Percentiles rank a stretch among this genome's conserved stretches.
phyloP scores from a whole-genome alignment of 805 yeast species.

The Tetrapisispora pingtungensis region DNA sequence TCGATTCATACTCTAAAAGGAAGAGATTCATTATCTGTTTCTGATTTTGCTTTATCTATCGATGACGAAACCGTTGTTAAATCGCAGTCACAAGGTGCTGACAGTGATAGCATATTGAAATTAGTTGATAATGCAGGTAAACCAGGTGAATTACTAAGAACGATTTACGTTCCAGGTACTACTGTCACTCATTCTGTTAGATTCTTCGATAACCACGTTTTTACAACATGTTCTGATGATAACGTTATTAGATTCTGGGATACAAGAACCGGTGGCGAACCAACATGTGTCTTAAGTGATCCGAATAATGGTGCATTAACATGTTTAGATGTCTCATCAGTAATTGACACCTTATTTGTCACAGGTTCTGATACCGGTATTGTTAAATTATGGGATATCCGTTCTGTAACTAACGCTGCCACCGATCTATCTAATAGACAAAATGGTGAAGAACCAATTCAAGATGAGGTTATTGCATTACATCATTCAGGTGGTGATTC shows the following conservation, averaged over 20 bases:
- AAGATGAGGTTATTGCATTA: conserved; percentile 19
- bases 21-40: conserved; percentile 15
- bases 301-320: conserved; percentile 23
- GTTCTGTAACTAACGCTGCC: conserved; percentile 22
- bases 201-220: conserved; percentile 25
- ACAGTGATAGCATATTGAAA: conserved; percentile 23
- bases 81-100: conserved; percentile 22
- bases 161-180: conserved; percentile 23
- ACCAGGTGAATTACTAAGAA: conserved; percentile 24
- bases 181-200: conserved; percentile 24
- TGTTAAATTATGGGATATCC: conserved; percentile 28
- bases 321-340: conserved; percentile 23
- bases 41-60: conserved; percentile 25
- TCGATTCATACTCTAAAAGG: conserved; percentile 22
- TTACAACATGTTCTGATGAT: conserved; percentile 27
- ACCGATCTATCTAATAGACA: conserved; percentile 19
- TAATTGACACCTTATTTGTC: conserved; percentile 21
- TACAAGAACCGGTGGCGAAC: conserved; percentile 21
- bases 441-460: conserved; percentile 22
- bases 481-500: conserved; percentile 28
- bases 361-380: conserved; percentile 28
- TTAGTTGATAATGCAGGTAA: conserved; percentile 25
- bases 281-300: conserved; percentile 18
- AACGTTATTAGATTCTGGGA: conserved; percentile 27
- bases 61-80: conserved; percentile 23